These are phyloP conservation scores for Musa troglodytarum DNA, from an alignment of 176 grass and related monocot species.

Conservation along the genomic window DNA sequence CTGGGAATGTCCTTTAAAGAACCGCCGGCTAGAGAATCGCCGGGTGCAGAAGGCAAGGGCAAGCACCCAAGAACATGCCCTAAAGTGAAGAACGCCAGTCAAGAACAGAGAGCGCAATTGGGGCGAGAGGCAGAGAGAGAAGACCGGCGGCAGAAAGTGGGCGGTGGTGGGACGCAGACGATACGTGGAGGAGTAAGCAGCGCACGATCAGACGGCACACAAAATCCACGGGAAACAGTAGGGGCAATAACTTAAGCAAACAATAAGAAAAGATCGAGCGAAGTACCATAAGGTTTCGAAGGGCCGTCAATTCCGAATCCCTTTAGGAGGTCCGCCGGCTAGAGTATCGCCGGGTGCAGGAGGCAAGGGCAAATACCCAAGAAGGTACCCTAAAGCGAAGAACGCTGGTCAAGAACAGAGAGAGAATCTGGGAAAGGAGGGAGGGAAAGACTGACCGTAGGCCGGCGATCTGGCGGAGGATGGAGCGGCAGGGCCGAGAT, in stretches of 20 bases:
- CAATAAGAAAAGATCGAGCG: background rate
- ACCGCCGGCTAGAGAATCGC: too few species aligned
- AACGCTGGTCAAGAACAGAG: background rate
- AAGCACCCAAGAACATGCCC: background rate
- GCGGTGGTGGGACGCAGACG: background rate
- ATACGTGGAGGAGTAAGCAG: too few species aligned
- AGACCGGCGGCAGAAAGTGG: background rate
- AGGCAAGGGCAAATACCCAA: background rate
- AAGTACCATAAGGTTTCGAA: background rate
- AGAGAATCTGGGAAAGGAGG: background rate
- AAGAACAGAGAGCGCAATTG: background rate
- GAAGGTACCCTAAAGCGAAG: background rate
- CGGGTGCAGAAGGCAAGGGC: background rate
- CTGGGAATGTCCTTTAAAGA: too few species aligned
- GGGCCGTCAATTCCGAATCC: too few species aligned
- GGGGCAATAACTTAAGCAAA: background rate
- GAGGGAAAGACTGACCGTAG: background rate
- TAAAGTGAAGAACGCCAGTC: background rate
- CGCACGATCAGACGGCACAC: background rate
- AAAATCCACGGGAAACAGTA: background rate
- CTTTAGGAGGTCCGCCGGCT: too few species aligned
- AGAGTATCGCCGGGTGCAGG: too few species aligned
- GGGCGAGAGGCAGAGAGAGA: background rate
- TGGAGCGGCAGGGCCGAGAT: background rate
- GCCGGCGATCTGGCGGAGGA: background rate